Evolutionary conservation across 2,329 filamentous ascomycete genomes (phyloP).

Genomic region (Aspergillus fumigatiaffinis): DNA sequence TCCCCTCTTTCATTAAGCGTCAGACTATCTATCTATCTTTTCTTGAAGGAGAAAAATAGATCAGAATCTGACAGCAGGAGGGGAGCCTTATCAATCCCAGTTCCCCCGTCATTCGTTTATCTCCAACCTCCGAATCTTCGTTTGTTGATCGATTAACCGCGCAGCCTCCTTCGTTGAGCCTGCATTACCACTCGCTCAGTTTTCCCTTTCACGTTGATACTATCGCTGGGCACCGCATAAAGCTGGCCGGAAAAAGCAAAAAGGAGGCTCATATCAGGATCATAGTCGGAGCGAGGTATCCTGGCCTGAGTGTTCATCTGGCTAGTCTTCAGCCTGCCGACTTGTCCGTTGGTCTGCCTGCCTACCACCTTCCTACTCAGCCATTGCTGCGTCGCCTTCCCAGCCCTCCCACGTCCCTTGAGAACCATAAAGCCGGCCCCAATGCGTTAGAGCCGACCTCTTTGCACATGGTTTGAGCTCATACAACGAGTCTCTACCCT

Average conservation of each 20-base stretch:
- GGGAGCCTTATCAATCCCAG: not conserved
- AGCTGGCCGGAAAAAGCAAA: not conserved
- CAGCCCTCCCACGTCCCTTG: not conserved
- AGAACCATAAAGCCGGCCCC: conserved; percentile 2
- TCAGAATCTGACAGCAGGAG: not conserved
- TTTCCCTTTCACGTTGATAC: not conserved
- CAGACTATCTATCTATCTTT: not conserved
- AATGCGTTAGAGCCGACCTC: conserved; percentile 6
- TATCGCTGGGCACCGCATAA: not conserved
- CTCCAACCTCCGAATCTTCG: conserved; percentile 11
- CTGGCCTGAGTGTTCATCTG: conserved; percentile 4
- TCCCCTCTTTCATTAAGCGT: not conserved
- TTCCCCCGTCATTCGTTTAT: conserved; percentile 7
- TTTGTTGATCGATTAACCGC: conserved; percentile 18
- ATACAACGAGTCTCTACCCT: not conserved
- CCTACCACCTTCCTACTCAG: not conserved
- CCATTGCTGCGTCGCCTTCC: not conserved
- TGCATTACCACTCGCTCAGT: not conserved
- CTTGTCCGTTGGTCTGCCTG: not conserved
- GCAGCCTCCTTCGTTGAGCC: conserved; percentile 11
- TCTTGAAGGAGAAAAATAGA: not conserved
- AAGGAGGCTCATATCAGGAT: not conserved
- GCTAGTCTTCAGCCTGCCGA: conserved; percentile 5
- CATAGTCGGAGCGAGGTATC: not conserved
- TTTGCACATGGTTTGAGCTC: conserved; percentile 13